A percentile compares a stretch with the other conserved stretches of the same genome.
Conservation (phyloP, 768 basidiomycete genomes). For the Lyophyllum atratum region DNA sequence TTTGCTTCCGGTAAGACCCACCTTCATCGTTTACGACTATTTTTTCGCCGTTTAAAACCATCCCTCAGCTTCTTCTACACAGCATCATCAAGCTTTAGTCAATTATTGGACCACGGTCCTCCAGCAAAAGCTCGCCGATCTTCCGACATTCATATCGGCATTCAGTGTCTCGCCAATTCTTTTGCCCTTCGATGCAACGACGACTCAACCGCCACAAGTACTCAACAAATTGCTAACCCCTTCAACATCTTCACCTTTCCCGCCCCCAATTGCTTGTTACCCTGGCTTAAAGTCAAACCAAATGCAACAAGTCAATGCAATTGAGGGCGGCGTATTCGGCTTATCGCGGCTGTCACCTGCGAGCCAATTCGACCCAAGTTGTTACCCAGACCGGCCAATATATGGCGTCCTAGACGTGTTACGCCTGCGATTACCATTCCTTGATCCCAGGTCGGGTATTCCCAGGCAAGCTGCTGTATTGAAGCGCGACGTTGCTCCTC, state of each 20-base stretch:
- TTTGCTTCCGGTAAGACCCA: conserved; percentile 54
- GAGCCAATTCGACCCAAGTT: conserved; percentile 45
- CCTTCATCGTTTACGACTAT: not conserved
- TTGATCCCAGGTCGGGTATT: conserved; percentile 41
- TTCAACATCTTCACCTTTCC: conserved; percentile 47
- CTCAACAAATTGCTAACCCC: conserved; percentile 43
- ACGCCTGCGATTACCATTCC: conserved; percentile 58
- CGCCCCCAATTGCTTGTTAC: conserved; percentile 62
- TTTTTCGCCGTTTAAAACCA: conserved; percentile 1
- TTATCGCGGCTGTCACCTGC: conserved; percentile 34
- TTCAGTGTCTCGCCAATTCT: conserved; percentile 49
- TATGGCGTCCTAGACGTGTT: conserved; percentile 64
- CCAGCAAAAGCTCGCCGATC: conserved; percentile 41
- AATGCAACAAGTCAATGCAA: conserved; percentile 39
- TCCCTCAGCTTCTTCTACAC: conserved; percentile 55
- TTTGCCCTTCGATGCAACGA: conserved; percentile 59
- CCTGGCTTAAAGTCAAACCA: conserved; percentile 47
- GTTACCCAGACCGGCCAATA: conserved; percentile 59
- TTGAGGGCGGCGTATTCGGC: conserved; percentile 57
- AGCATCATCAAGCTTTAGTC: conserved; percentile 46
- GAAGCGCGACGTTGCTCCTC: conserved; percentile 41
- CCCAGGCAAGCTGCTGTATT: conserved; percentile 55
- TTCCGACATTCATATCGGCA: conserved; percentile 47
- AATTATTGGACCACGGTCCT: conserved; percentile 60
- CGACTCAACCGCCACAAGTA: conserved; percentile 24